Conservation (phyloP, 805 yeast genomes). For the Lipomyces sp. region DNA sequence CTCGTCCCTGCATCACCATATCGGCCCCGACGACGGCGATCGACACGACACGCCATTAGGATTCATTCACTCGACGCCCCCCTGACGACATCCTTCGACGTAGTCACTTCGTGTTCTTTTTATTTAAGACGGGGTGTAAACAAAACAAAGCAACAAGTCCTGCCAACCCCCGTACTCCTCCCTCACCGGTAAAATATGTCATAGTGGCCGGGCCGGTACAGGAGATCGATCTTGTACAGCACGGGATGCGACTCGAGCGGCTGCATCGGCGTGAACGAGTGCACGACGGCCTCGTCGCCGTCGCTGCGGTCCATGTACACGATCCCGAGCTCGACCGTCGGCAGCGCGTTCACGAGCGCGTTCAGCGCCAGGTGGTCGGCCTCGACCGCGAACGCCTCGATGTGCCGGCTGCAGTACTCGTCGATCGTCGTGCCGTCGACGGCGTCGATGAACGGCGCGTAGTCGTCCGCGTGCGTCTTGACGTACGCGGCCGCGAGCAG, state of each 20-base stretch:
- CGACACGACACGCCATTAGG: too few relatives aligned
- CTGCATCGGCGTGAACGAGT: conserved; percentile 16
- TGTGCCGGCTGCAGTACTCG: conserved; percentile 28
- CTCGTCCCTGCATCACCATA: too few relatives aligned
- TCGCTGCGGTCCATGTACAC: conserved; percentile 30
- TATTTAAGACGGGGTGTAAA: too few relatives aligned
- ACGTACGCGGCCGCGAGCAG: conserved; percentile 31
- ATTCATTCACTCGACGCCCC: too few relatives aligned
- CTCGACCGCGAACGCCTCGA: conserved; percentile 31
- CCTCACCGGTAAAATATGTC: conserved; percentile 24
- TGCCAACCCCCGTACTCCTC: too few relatives aligned
- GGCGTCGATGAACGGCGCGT: conserved; percentile 27
- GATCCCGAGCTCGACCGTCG: conserved; percentile 20
- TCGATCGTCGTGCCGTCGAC: conserved; percentile 26
- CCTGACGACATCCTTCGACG: too few relatives aligned
- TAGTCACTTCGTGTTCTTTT: too few relatives aligned
- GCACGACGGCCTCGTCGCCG: conserved; percentile 23
- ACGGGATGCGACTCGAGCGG: neutral
- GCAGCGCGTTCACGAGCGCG: conserved; percentile 29
- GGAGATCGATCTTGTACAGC: conserved; percentile 17
- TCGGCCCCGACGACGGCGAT: too few relatives aligned
- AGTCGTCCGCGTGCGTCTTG: conserved; percentile 28
- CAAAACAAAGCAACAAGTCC: too few relatives aligned
- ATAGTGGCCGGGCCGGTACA: conserved; percentile 32
- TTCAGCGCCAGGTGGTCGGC: conserved; percentile 31